Percentiles rank a stretch among this genome's conserved stretches.
Conservation (phyloP, 305 asterid species). For the Fraxinus floribunda region DNA sequence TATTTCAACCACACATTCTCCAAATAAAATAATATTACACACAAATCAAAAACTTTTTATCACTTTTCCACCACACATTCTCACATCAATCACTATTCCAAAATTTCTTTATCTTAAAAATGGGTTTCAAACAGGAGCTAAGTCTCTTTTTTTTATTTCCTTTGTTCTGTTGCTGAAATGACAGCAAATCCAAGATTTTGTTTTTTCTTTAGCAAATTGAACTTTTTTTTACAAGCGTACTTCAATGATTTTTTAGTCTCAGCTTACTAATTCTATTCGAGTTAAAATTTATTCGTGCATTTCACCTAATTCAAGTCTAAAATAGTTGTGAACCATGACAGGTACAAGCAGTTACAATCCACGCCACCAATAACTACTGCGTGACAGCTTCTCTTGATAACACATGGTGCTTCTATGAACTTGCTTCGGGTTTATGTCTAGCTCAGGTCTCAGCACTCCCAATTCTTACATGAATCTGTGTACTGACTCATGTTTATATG, state of each 20-base stretch:
- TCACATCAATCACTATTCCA: too few relatives aligned
- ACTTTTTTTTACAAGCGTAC: background rate
- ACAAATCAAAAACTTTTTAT: too few relatives aligned
- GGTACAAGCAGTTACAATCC: slow-evolving; percentile 97
- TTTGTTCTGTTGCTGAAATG: background rate
- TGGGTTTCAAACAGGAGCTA: too few relatives aligned
- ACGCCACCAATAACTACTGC: slow-evolving; percentile 87
- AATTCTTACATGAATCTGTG: slow-evolving; percentile 15
- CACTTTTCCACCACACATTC: too few relatives aligned
- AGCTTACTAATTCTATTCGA: background rate
- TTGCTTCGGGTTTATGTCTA: slow-evolving; percentile 90
- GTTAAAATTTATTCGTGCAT: background rate
- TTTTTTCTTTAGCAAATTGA: background rate
- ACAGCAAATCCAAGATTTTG: background rate
- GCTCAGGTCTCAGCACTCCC: slow-evolving; percentile 58
- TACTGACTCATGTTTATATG: background rate
- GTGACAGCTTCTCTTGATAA: slow-evolving; percentile 95
- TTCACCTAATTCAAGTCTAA: background rate
- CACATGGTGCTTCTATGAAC: slow-evolving; percentile 96
- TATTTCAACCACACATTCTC: too few relatives aligned
- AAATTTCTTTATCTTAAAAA: too few relatives aligned
- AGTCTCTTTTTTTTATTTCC: too few relatives aligned
- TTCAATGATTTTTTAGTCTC: background rate
- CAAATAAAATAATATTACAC: too few relatives aligned
- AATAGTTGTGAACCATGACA: slow-evolving; percentile 28